A percentile compares a stretch with the other conserved stretches of the same genome.
phyloP scores from a whole-genome alignment of 192 early-diverging fungal genomes.

The Oehlia diaphana region DNA sequence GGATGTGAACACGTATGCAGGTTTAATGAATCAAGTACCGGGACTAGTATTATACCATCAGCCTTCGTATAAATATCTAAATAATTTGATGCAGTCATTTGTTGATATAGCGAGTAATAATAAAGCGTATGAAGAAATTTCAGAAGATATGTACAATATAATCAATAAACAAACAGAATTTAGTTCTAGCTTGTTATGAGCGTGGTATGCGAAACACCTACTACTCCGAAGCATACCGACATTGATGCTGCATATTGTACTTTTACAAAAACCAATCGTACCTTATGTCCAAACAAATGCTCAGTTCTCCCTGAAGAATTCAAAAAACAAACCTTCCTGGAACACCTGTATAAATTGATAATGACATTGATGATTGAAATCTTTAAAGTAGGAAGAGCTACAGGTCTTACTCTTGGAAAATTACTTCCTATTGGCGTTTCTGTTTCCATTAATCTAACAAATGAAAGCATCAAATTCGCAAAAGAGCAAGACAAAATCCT shows the following conservation, averaged over 20 bases:
- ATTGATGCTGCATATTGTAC: neutral
- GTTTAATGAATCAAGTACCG: conserved; percentile 10
- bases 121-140: no score
- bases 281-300: conserved; percentile 7
- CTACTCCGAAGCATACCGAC: no score
- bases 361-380: neutral
- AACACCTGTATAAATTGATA: conserved; percentile 1
- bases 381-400: conserved; percentile 7
- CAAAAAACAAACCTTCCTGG: conserved; percentile 1
- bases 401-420: neutral
- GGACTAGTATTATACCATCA: neutral
- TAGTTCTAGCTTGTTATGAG: no score
- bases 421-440: neutral
- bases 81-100: neutral
- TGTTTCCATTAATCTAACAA: neutral
- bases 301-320: neutral
- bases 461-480: conserved; percentile 7
- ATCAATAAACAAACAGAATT: no score
- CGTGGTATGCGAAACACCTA: no score
- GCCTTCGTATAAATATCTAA: conserved; percentile 1
- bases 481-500: neutral
- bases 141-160: no score
- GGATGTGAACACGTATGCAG: conserved; percentile 8
- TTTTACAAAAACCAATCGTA: neutral
- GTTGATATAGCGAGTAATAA: neutral